Conservation (phyloP, 768 basidiomycete genomes). For the Infundibulicybe gibba region DNA sequence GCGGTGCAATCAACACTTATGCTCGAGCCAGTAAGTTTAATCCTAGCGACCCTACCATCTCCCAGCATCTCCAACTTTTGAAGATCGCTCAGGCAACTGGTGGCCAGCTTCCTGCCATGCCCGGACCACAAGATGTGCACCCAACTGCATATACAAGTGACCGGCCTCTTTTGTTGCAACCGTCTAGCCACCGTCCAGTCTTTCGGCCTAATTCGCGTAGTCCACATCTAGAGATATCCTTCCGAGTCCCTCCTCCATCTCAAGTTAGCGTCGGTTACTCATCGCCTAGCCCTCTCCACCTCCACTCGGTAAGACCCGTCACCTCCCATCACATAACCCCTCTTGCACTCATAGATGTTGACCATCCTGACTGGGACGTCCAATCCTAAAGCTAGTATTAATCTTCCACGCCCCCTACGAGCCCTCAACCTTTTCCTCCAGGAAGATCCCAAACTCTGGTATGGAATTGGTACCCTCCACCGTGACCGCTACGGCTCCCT, state of each 20-base stretch:
- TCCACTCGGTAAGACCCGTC: constrained; percentile 73
- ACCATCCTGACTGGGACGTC: constrained; percentile 55
- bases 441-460: constrained; percentile 99
- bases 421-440: too few species aligned
- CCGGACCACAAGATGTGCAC: too few species aligned
- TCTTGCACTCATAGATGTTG: constrained; percentile 78
- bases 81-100: too few species aligned
- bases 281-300: constrained; percentile 82
- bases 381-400: too few species aligned
- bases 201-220: constrained; percentile 69
- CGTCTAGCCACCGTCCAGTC: constrained; percentile 44
- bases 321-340: constrained; percentile 63
- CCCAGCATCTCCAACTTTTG: too few species aligned
- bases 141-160: too few species aligned
- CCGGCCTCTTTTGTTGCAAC: constrained; percentile 64
- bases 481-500: constrained; percentile 98
- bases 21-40: too few species aligned
- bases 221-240: too few species aligned
- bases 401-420: too few species aligned
- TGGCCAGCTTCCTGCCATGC: too few species aligned
- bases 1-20: too few species aligned
- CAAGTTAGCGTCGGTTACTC: constrained; percentile 42
- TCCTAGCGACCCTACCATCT: too few species aligned
- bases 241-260: constrained; percentile 64
- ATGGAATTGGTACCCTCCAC: constrained; percentile 98